Conservation (phyloP, 257 asterid species). For the Ophiorrhiza pumila region DNA sequence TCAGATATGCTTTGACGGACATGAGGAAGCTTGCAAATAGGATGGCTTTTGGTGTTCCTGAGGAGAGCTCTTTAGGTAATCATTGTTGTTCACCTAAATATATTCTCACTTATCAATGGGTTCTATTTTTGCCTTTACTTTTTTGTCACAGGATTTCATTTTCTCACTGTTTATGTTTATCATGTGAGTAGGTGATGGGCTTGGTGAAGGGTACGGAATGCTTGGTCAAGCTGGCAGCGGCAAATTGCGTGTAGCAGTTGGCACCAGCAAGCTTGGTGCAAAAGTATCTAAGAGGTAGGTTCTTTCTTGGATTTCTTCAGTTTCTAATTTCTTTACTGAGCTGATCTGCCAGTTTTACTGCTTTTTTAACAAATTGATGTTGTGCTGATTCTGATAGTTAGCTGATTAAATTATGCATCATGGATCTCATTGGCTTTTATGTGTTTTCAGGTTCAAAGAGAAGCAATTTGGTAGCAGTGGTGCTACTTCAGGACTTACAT, state of each 20-base stretch:
- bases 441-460: slow-evolving; percentile 69
- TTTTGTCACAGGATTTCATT: neutral
- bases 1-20: slow-evolving; percentile 92
- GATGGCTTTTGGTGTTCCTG: slow-evolving; percentile 94
- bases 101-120: neutral
- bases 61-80: slow-evolving; percentile 96
- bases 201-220: slow-evolving; percentile 99
- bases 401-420: no score
- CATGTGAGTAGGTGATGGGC: slow-evolving; percentile 76
- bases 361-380: slow-evolving; percentile 3
- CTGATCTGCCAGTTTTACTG: neutral
- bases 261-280: slow-evolving; percentile 80
- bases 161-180: neutral
- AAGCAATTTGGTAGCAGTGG: slow-evolving; percentile 75
- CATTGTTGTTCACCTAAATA: neutral
- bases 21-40: slow-evolving; percentile 96
- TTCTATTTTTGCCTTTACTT: neutral
- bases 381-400: neutral
- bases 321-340: slow-evolving; percentile 8
- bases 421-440: slow-evolving; percentile 7
- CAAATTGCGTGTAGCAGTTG: slow-evolving; percentile 78
- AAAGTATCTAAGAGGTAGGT: slow-evolving; percentile 86
- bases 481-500: slow-evolving; percentile 91
- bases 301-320: neutral
- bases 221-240: slow-evolving; percentile 99